These are phyloP conservation scores for Cyberlindnera saturnus DNA, from an alignment of 805 yeast species.

Conservation along the genomic window DNA sequence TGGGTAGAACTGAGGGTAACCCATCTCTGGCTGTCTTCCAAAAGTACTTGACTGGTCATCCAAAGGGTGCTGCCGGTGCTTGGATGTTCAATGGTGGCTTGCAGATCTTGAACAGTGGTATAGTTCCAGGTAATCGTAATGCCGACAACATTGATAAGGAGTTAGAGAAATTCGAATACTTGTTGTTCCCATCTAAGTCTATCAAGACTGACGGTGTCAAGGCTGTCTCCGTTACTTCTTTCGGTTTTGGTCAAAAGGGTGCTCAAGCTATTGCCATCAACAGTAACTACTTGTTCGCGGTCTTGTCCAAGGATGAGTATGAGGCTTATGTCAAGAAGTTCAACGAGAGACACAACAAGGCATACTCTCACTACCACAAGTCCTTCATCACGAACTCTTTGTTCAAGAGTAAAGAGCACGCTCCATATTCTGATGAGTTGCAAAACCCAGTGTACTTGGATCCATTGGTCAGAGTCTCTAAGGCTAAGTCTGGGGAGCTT, in stretches of 20 bases:
- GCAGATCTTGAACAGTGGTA: slow-evolving; percentile 85
- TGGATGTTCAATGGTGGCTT: slow-evolving; percentile 99
- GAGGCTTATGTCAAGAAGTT: slow-evolving; percentile 69
- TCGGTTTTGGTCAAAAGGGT: slow-evolving; percentile 99
- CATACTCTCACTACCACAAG: slow-evolving; percentile 93
- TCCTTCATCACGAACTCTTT: slow-evolving; percentile 86
- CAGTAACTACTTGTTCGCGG: slow-evolving; percentile 88
- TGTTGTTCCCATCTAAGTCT: slow-evolving; percentile 89
- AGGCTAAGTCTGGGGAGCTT: slow-evolving; percentile 35
- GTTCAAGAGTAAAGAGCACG: slow-evolving; percentile 87
- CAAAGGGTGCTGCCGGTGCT: slow-evolving; percentile 99
- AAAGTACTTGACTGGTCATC: slow-evolving; percentile 98
- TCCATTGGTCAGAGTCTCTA: slow-evolving; percentile 66
- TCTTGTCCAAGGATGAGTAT: slow-evolving; percentile 67
- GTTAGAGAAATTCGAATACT: slow-evolving; percentile 78
- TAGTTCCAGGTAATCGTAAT: slow-evolving; percentile 98
- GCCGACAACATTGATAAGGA: slow-evolving; percentile 91
- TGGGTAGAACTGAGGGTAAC: slow-evolving; percentile 97
- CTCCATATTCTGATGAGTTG: slow-evolving; percentile 87
- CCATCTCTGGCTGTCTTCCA: slow-evolving; percentile 98
- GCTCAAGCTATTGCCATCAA: slow-evolving; percentile 90
- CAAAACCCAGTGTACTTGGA: slow-evolving; percentile 91
- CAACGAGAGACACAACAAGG: slow-evolving; percentile 72
- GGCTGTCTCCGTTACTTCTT: slow-evolving; percentile 95
- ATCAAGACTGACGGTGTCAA: slow-evolving; percentile 94